Conservation (phyloP, 305 asterid genomes). For the Solanum hybrid region DNA sequence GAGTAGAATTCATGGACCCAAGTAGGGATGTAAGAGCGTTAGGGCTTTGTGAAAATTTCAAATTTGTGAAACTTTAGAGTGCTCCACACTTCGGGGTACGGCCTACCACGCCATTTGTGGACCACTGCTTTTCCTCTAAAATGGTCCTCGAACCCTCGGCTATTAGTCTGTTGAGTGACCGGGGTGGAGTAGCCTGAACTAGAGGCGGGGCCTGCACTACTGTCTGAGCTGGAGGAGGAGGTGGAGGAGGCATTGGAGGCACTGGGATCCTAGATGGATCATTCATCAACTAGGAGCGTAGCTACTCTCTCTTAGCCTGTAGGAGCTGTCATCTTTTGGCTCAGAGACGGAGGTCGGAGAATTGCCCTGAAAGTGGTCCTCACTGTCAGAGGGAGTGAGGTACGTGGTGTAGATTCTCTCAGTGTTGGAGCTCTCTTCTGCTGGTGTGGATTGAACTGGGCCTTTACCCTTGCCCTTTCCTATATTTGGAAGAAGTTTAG, state of each 20-base stretch:
- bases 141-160: neutral
- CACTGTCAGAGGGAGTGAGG: neutral
- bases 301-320: neutral
- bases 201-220: neutral
- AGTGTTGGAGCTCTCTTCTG: neutral
- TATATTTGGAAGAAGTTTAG: neutral
- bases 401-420: neutral
- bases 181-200: neutral
- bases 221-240: neutral
- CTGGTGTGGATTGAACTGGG: neutral
- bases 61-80: neutral
- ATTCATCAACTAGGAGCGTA: neutral
- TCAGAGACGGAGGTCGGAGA: no score
- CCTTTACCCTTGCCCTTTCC: neutral
- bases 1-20: neutral
- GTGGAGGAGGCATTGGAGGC: no score
- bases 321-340: no score
- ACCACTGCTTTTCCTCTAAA: fast-evolving
- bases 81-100: neutral
- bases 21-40: neutral
- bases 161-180: neutral
- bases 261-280: neutral
- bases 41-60: neutral
- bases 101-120: neutral
- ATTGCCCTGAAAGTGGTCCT: no score